Evolutionary conservation across 2,329 filamentous ascomycete genomes (phyloP), one percentile per base, ranked within the genome.

Genomic region (Ambrosiella xylebori): DNA sequence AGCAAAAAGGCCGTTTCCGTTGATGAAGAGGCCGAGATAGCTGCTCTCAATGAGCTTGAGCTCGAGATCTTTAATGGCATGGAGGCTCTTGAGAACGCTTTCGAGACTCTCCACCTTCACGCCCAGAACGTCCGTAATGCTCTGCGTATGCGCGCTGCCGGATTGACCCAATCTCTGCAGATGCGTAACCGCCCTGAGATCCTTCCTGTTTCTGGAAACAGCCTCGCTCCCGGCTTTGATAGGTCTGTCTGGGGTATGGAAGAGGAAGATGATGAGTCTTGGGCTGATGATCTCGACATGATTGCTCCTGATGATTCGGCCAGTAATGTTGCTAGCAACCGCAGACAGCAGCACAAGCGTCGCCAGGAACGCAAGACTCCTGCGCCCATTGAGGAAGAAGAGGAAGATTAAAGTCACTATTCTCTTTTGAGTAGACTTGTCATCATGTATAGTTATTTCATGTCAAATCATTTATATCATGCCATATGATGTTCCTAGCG

Each of bases 1-100:
- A 73, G 68, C 59, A 72, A 77, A 12, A 76, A 78, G 47, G 75
- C 81, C 1, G 90, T 97, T 3, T 90, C 89, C 2, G 80, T 95
- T 60, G 91, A 96, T 67, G 91, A 97, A 69, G 91, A 97, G 66
- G 88, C 87, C 57, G 91, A 96, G 68, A 90, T 96, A 65, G 86
- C 86, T 0, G 86, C 87, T 1, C 77, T 96, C 5, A 88, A 88
- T 7, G 91, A 96, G 70, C 83, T 96, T 44, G 91, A 97, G 70
- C 82, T 89, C 6, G 88, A 95, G 66, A 95, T 97, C 59, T 96
- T 91, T 70, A 78, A 82, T 39, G 88, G 90, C 61, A 97, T 97
- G 91, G 91, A 97, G 71, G 83, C 82, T 0, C 78, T 97, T 27
- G 91, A 97, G 69, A 88, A 96, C 66, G 89, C 90, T 0, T 96